Conservation (phyloP, 768 basidiomycete species). For the Mycena metata region DNA sequence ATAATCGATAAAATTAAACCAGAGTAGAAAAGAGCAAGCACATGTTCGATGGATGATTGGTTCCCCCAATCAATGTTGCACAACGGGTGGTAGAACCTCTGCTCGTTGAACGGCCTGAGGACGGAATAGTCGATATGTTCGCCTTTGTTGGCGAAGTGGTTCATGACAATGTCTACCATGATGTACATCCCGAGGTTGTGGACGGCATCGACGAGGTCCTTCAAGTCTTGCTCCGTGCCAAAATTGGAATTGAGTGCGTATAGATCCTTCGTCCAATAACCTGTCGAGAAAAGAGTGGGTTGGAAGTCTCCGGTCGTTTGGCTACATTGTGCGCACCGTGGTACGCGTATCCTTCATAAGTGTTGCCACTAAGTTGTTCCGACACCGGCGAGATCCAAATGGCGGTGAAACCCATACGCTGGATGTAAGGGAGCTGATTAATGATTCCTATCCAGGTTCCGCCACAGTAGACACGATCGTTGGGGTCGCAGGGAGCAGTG, state of each 20-base stretch:
- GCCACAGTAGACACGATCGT: conserved; percentile 67
- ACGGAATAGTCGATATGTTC: conserved; percentile 14
- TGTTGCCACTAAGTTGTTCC: conserved; percentile 65
- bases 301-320: too few relatives aligned
- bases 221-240: conserved; percentile 69
- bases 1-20: conserved; percentile 62
- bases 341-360: conserved; percentile 71
- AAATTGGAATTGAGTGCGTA: conserved; percentile 67
- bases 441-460: conserved; percentile 69
- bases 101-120: conserved; percentile 26
- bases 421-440: conserved; percentile 73
- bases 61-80: conserved; percentile 47
- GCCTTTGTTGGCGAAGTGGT: conserved; percentile 65
- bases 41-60: conserved; percentile 32
- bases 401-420: conserved; percentile 74
- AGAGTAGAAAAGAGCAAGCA: conserved; percentile 50
- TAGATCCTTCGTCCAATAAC: conserved; percentile 56
- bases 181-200: conserved; percentile 68
- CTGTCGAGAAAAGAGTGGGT: not conserved
- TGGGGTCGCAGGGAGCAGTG: conserved; percentile 59
- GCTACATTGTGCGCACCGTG: conserved; percentile 54
- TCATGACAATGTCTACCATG: conserved; percentile 75
- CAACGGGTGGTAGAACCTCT: conserved; percentile 29
- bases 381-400: conserved; percentile 75
- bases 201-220: conserved; percentile 62